Conservation (phyloP, 2,329 filamentous ascomycete genomes). For the Aspergillus carbonarius region DNA sequence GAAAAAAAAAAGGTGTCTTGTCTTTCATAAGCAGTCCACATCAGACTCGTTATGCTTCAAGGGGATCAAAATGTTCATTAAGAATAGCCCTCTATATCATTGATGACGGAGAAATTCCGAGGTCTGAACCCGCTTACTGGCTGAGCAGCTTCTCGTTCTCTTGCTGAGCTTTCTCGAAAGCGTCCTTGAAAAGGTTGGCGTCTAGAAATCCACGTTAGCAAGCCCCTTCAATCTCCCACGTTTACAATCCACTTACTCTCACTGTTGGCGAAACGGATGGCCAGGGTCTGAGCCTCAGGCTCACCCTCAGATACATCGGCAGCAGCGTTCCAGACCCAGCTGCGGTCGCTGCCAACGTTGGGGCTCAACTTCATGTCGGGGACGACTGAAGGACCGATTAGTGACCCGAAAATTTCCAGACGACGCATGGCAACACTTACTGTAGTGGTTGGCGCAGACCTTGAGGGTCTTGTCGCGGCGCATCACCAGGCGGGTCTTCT, state of each 20-base stretch:
- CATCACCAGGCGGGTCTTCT: slow-evolving; percentile 97
- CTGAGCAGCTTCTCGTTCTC: slow-evolving; percentile 88
- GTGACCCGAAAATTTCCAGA: background rate
- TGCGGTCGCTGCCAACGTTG: slow-evolving; percentile 96
- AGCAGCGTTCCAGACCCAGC: slow-evolving; percentile 98
- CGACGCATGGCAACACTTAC: slow-evolving; percentile 55
- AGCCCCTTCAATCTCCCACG: background rate
- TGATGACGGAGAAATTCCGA: background rate
- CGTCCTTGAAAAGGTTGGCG: slow-evolving; percentile 95
- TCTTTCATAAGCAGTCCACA: slow-evolving; percentile 2
- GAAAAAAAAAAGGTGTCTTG: background rate
- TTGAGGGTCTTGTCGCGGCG: slow-evolving; percentile 99
- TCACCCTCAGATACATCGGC: slow-evolving; percentile 98
- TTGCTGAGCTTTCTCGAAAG: slow-evolving; percentile 94
- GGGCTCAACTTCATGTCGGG: slow-evolving; percentile 98
- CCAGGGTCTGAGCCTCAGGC: slow-evolving; percentile 91
- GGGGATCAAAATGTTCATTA: slow-evolving; percentile 12
- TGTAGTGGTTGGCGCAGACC: slow-evolving; percentile 99
- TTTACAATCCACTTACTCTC: slow-evolving; percentile 68
- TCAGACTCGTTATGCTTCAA: slow-evolving; percentile 11
- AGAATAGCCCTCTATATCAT: slow-evolving; percentile 13
- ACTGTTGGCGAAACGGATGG: slow-evolving; percentile 95
- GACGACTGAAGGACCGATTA: slow-evolving; percentile 63
- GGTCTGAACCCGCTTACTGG: slow-evolving; percentile 36
- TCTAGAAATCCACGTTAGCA: slow-evolving; percentile 54